These are phyloP conservation scores for Salix arbutifolia DNA, from an alignment of 345 rosid species.

Conservation along the genomic window DNA sequence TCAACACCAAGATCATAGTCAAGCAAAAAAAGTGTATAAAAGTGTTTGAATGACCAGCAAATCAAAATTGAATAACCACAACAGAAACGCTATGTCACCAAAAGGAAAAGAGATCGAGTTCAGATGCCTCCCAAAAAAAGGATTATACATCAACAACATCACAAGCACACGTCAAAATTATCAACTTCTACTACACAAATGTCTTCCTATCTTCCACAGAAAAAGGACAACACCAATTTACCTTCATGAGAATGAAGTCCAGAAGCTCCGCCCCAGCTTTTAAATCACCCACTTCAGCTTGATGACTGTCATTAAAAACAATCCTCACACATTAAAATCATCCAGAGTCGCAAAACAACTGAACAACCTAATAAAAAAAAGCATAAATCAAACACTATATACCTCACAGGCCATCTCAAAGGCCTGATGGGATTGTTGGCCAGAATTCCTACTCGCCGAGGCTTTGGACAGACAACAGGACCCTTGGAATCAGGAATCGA, in stretches of 20 bases:
- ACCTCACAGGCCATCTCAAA: constrained; percentile 57
- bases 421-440: constrained; percentile 39
- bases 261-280: constrained; percentile 75
- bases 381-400: background rate
- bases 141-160: background rate
- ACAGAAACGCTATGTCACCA: background rate
- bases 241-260: constrained; percentile 80
- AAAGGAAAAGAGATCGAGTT: background rate
- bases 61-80: background rate
- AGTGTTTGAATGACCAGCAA: background rate
- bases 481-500: constrained; percentile 47
- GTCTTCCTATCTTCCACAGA: background rate
- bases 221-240: constrained; percentile 1
- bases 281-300: constrained; percentile 50
- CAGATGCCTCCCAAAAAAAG: background rate
- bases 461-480: constrained; percentile 80
- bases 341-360: background rate
- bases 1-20: background rate
- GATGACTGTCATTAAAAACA: constrained; percentile 40
- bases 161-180: background rate
- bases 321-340: background rate
- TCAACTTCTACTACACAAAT: background rate
- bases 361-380: background rate
- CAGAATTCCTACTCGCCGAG: constrained; percentile 56
- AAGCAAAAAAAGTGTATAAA: background rate